Evolutionary conservation across 2,329 filamentous ascomycete genomes (phyloP).

Genomic region (Colletotrichum higginsianum): DNA sequence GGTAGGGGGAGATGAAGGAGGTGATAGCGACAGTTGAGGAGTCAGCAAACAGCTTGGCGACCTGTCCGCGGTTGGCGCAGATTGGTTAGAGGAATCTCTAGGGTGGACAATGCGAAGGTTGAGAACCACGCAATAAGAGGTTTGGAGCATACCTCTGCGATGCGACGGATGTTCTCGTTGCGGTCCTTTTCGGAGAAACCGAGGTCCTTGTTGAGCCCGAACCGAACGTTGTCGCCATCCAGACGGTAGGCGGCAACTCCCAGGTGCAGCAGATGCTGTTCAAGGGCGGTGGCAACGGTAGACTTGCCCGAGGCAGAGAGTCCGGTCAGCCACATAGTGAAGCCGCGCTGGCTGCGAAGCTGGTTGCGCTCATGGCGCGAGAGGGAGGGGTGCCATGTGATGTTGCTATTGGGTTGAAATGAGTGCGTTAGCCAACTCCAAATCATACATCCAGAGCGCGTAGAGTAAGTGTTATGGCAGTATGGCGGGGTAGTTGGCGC

Average conservation of each 20-base stretch:
- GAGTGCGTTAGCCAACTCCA: constrained; percentile 4
- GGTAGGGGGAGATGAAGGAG: constrained; percentile 97
- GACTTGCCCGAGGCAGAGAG: constrained; percentile 97
- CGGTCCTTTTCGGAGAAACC: constrained; percentile 94
- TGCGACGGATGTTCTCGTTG: constrained; percentile 97
- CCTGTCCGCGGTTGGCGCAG: constrained; percentile 59
- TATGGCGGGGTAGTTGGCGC: neutral
- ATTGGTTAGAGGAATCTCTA: neutral
- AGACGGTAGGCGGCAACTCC: constrained; percentile 90
- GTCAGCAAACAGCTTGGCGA: constrained; percentile 97
- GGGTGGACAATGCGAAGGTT: neutral
- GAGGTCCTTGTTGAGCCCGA: constrained; percentile 97
- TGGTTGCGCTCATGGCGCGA: constrained; percentile 82
- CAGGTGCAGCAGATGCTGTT: constrained; percentile 94
- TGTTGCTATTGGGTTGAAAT: constrained; percentile 74
- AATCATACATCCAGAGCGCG: neutral
- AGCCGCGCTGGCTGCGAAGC: constrained; percentile 85
- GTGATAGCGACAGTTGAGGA: constrained; percentile 89
- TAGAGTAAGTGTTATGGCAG: neutral
- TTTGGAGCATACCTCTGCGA: constrained; percentile 76
- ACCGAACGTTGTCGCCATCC: constrained; percentile 98
- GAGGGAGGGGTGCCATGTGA: constrained; percentile 90
- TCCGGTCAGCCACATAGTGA: constrained; percentile 98
- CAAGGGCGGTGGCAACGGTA: constrained; percentile 94
- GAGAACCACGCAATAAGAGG: neutral